Evolutionary conservation across 306 rosid genomes (phyloP).

Genomic region (Cajanus cajan): DNA sequence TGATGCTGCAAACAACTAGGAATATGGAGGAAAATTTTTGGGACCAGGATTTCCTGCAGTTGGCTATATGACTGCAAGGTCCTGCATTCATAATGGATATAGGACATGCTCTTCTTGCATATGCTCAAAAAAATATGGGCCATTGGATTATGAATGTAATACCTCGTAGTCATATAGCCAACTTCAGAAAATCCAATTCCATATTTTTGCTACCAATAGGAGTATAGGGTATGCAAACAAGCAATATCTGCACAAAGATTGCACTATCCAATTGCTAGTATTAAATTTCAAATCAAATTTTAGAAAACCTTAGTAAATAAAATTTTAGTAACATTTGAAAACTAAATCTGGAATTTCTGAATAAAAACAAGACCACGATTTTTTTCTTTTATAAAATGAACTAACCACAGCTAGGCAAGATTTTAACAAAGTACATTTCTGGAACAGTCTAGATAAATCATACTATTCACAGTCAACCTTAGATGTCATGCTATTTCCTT

Average conservation of each 20-base stretch:
- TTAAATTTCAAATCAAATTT: background rate
- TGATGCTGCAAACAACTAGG: background rate
- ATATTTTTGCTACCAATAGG: background rate
- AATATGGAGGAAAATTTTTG: background rate
- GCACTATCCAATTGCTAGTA: background rate
- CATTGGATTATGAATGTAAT: too few species aligned
- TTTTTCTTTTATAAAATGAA: background rate
- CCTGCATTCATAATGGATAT: background rate
- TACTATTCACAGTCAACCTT: background rate
- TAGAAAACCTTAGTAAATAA: background rate
- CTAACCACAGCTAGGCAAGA: background rate
- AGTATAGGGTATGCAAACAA: background rate
- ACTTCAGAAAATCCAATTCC: background rate
- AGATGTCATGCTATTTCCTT: background rate
- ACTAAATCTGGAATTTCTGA: background rate
- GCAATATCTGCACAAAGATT: background rate
- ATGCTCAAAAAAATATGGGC: too few species aligned
- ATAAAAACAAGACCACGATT: background rate
- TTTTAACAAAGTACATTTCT: background rate
- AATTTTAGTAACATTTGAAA: background rate
- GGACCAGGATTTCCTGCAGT: background rate
- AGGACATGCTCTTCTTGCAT: too few species aligned
- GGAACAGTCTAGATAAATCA: conserved; percentile 1
- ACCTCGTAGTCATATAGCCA: too few species aligned
- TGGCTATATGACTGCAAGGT: background rate